These are phyloP conservation scores for Penicillium atrosanguineum DNA, from an alignment of 495 filamentous ascomycete genomes.

Conservation along the genomic window DNA sequence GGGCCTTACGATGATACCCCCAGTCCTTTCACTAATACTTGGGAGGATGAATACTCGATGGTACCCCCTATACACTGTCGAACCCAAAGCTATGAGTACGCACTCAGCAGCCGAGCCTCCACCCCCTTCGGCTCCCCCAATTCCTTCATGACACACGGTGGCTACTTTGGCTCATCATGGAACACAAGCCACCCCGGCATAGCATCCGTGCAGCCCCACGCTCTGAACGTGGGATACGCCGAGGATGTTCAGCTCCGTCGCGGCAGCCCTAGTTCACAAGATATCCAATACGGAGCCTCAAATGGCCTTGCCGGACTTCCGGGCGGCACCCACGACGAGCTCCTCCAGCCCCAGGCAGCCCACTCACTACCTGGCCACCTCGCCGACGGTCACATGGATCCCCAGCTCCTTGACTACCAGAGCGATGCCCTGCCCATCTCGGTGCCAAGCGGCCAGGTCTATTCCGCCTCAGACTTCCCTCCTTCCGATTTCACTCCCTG, in stretches of 20 bases:
- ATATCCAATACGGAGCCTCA: constrained; percentile 31
- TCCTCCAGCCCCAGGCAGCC: constrained; percentile 40
- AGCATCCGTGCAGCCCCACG: constrained; percentile 47
- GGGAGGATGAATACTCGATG: constrained; percentile 4
- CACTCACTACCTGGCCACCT: constrained; percentile 17
- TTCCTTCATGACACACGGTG: constrained; percentile 20
- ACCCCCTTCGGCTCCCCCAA: constrained; percentile 34
- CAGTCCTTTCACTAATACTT: constrained; percentile 26
- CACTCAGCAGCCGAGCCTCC: constrained; percentile 31
- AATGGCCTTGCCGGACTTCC: constrained; percentile 49
- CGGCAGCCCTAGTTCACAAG: constrained; percentile 26
- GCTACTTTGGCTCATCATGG: constrained; percentile 31
- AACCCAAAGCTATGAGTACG: constrained; percentile 25
- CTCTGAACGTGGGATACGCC: constrained; percentile 15
- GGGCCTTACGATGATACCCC: constrained; percentile 3
- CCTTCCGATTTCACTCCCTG: not conserved
- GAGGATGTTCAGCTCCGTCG: constrained; percentile 30
- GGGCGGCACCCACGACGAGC: constrained; percentile 52
- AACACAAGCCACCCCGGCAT: constrained; percentile 63
- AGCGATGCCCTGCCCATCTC: constrained; percentile 3
- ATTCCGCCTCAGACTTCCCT: not conserved
- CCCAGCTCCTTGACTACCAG: constrained; percentile 39
- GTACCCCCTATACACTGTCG: constrained; percentile 14
- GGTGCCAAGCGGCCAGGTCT: not conserved
- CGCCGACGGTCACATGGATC: constrained; percentile 41